These are phyloP conservation scores for Coemansia sp. DNA, from an alignment of 192 early-diverging fungal genomes.

Conservation along the genomic window DNA sequence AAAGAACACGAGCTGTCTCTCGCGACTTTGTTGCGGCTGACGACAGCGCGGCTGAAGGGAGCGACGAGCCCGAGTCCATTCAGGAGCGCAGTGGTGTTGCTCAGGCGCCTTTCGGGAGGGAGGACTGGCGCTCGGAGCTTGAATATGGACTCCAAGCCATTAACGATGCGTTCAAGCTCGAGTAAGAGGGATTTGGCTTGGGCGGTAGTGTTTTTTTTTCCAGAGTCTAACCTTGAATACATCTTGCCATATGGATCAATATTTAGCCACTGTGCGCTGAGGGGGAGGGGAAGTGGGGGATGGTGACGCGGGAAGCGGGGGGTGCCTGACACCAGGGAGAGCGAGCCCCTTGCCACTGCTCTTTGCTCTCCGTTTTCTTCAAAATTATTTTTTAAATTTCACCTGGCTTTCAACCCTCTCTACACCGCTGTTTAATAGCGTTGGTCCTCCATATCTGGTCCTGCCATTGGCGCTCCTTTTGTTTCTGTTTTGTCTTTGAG, in stretches of 20 bases:
- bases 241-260: neutral
- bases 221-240: neutral
- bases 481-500: neutral
- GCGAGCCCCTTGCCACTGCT: no score
- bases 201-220: no score
- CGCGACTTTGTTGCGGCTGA: constrained; percentile 23
- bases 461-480: neutral
- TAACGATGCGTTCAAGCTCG: constrained; percentile 24
- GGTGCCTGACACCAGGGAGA: no score
- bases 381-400: neutral
- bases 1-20: constrained; percentile 26
- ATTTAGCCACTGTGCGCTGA: neutral
- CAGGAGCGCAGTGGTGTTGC: neutral
- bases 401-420: neutral
- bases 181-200: constrained; percentile 1
- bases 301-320: no score
- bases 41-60: neutral
- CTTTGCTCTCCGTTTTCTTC: no score
- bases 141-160: constrained; percentile 27
- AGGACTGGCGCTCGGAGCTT: constrained; percentile 35
- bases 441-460: neutral
- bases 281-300: no score
- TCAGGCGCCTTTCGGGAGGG: neutral
- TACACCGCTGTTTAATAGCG: neutral
- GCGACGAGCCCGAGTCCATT: neutral